These are phyloP conservation scores for Udeniomyces megalosporus DNA, from an alignment of 768 basidiomycete genomes.

Conservation along the genomic window DNA sequence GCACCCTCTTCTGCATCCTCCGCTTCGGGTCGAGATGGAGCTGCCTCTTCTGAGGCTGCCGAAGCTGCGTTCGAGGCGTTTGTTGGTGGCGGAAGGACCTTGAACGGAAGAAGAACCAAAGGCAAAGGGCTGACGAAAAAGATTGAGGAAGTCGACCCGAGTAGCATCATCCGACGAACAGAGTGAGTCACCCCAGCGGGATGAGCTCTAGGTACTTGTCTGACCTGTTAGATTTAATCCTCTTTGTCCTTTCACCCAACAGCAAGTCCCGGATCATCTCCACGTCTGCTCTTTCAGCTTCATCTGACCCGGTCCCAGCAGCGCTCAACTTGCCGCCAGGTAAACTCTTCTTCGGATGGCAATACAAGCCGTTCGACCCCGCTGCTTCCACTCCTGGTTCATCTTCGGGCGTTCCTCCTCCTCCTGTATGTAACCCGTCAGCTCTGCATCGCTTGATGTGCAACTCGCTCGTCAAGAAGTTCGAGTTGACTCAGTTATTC, in stretches of 20 bases:
- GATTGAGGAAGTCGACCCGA: constrained; percentile 57
- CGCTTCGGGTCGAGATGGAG: constrained; percentile 31
- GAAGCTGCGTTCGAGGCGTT: constrained; percentile 51
- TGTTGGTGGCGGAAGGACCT: constrained; percentile 82
- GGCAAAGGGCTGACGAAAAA: constrained; percentile 82
- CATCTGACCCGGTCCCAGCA: constrained; percentile 65
- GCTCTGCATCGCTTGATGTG: too few species aligned
- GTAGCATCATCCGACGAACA: constrained; percentile 77
- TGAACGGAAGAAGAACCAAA: constrained; percentile 80
- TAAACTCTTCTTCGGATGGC: constrained; percentile 92
- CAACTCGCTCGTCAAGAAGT: constrained; percentile 19
- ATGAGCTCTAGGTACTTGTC: neutral
- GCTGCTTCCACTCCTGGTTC: neutral
- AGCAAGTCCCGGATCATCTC: constrained; percentile 76
- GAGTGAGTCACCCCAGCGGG: constrained; percentile 45
- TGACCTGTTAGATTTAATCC: neutral
- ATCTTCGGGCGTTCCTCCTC: constrained; percentile 19
- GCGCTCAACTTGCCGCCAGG: constrained; percentile 81
- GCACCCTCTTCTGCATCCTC: constrained; percentile 41
- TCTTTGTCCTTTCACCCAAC: neutral
- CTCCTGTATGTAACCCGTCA: constrained; percentile 15
- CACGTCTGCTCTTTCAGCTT: constrained; percentile 50
- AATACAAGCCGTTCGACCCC: constrained; percentile 41
- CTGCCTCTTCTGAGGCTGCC: constrained; percentile 12
- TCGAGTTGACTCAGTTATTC: neutral